Base-by-base conservation (phyloP, 305 asterid genomes). In the Rubia balearica region DNA sequence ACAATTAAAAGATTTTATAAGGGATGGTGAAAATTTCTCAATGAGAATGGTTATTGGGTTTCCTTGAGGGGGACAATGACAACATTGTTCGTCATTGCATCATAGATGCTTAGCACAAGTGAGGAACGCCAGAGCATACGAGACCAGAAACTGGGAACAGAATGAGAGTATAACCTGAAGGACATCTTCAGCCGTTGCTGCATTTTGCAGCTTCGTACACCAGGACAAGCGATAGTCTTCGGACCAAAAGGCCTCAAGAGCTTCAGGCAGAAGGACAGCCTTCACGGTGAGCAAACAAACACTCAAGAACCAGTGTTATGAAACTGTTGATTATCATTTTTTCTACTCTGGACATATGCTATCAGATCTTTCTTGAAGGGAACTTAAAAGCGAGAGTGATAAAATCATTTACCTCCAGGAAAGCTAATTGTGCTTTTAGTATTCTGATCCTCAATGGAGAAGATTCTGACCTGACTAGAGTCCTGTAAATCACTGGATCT, bases 241-340 rank as follows among this genome's bases (percentile, higher is more conserved):
- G 0, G 95, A 83, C 98, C 98, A 92, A 77, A 71, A 69, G 60
- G 84, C 78, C 71, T 80, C 79, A 46, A 90, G 76, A 77, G 96
- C 95, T 70, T 90, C 96, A 22, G 86, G 83, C 22, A 94, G 96
- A 75, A 88, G 76, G 53, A 84, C 86, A 38, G 89, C 97, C 98
- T 92, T 81, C 84, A 82, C 69, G 72, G 59, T 73, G 71, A 73
- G 51, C 60, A 74, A 74, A 61, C 21, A 43, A 49, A 62, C 63
- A 46, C 17, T 49, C 46, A 68, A 55, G 19, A 19, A 27, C 13
- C 27, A 9, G 66, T 67, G 12, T 22, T 11, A 49, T 5, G 21
- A 49, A 49, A 49, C 21, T 14, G 21, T 49, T 49, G 73, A 59
- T 61, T 9, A 66, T 42, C 17, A 62, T 68, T 27, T 38, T 63